Evolutionary conservation across 495 filamentous ascomycete genomes (phyloP).

Genomic region (Neurospora hispaniola): DNA sequence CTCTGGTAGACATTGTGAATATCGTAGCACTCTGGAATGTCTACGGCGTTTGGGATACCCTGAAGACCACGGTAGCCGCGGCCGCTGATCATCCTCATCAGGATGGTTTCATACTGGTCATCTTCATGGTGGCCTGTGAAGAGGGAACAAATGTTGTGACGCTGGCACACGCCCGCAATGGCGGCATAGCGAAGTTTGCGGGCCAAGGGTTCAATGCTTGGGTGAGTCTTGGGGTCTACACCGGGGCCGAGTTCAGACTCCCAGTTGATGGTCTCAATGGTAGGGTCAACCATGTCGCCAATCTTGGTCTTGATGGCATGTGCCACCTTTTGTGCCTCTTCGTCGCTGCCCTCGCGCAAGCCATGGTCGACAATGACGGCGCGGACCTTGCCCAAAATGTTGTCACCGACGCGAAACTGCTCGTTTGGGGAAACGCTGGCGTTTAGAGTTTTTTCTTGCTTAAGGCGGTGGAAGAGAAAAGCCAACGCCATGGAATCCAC

Average conservation of each 20-base stretch:
- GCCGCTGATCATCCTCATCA: constrained; percentile 58
- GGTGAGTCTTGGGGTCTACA: constrained; percentile 28
- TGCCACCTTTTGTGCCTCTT: constrained; percentile 56
- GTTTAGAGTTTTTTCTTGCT: constrained; percentile 2
- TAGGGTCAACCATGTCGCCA: constrained; percentile 9
- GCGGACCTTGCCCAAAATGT: constrained; percentile 35
- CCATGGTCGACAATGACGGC: constrained; percentile 74
- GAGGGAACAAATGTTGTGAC: constrained; percentile 39
- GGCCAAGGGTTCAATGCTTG: constrained; percentile 70
- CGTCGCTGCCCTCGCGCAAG: constrained; percentile 52
- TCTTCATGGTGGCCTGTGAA: constrained; percentile 76
- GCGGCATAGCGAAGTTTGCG: constrained; percentile 62
- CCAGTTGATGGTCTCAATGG: constrained; percentile 5
- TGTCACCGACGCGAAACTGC: constrained; percentile 23
- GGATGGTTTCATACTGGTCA: constrained; percentile 78
- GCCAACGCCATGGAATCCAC: constrained; percentile 95
- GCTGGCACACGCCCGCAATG: constrained; percentile 51
- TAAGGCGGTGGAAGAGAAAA: constrained; percentile 46
- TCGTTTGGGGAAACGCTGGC: background rate
- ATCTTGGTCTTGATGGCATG: constrained; percentile 33
- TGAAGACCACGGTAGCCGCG: constrained; percentile 53
- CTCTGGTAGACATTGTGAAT: constrained; percentile 61
- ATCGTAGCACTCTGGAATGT: constrained; percentile 77
- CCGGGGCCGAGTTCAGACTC: background rate
- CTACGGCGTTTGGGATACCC: constrained; percentile 51